Percentiles rank a stretch among this genome's conserved stretches.
Evolutionary conservation across 148 eudicot species (phyloP).

Genomic region (Rhododendron ferrugineum): DNA sequence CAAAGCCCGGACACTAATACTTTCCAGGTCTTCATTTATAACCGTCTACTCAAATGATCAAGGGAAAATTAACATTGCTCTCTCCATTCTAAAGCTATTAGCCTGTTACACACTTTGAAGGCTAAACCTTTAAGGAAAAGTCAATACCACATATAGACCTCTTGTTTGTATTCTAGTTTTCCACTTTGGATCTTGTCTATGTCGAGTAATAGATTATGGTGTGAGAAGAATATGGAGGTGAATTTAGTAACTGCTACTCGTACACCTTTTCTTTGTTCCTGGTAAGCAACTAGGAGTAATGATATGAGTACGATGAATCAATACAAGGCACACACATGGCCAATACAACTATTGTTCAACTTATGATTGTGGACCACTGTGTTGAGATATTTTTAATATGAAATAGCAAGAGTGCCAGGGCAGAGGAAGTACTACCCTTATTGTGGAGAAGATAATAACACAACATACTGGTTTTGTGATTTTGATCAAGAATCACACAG

Average conservation of each 20-base stretch:
- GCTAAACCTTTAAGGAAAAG: neutral
- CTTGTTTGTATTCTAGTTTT: neutral
- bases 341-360: neutral
- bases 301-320: neutral
- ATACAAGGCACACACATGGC: neutral
- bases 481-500: neutral
- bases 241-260: neutral
- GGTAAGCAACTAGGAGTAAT: neutral
- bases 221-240: neutral
- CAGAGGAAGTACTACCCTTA: neutral
- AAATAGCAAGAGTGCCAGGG: neutral
- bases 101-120: neutral
- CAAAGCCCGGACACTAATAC: conserved; percentile 57
- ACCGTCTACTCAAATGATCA: neutral
- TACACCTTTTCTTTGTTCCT: neutral
- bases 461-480: neutral
- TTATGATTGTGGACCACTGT: neutral
- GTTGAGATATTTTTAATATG: neutral
- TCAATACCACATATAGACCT: neutral
- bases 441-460: neutral
- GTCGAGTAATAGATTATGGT: neutral
- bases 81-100: neutral
- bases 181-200: neutral
- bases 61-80: neutral
- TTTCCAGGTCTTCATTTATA: conserved; percentile 42